A percentile compares a stretch with the other conserved stretches of the same genome.
phyloP scores from a whole-genome alignment of 163 green algal species.

The Scenedesmus sp. region DNA sequence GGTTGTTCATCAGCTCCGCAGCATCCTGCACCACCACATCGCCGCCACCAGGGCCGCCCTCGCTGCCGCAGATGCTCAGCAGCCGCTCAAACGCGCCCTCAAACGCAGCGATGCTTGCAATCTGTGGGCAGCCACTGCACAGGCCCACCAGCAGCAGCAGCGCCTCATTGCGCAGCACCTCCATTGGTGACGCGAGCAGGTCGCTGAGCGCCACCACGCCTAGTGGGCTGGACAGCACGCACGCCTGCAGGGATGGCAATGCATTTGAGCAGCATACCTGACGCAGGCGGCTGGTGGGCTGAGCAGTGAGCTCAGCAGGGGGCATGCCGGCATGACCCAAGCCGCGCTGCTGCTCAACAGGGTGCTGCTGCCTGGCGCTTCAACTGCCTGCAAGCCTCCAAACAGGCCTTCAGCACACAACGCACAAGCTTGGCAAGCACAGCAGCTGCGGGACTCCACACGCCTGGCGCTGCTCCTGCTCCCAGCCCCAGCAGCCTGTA shows the following conservation, averaged over 20 bases:
- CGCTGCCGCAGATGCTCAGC: constrained; percentile 32
- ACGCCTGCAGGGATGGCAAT: constrained; percentile 20
- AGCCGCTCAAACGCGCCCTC: constrained; percentile 90
- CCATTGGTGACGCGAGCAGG: constrained; percentile 71
- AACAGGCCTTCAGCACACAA: too few species aligned
- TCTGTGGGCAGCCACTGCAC: constrained; percentile 75
- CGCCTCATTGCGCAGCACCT: constrained; percentile 85
- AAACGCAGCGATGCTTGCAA: constrained; percentile 93
- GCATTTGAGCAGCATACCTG: too few species aligned
- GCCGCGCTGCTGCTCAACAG: too few species aligned
- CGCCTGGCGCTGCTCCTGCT: too few species aligned
- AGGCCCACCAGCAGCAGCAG: constrained; percentile 89
- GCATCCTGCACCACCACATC: constrained; percentile 91
- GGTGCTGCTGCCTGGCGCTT: too few species aligned
- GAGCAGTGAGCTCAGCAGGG: too few species aligned
- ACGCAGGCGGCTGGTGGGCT: too few species aligned
- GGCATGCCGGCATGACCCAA: too few species aligned
- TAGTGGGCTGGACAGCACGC: constrained; percentile 63
- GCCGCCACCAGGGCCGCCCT: constrained; percentile 56
- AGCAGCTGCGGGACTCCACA: too few species aligned
- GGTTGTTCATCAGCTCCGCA: constrained; percentile 88
- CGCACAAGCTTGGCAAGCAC: too few species aligned
- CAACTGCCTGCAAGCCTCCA: too few species aligned
- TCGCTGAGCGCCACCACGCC: constrained; percentile 81
- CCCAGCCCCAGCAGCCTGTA: too few species aligned